Conservation (phyloP, 805 yeast species). For the Brettanomyces custersianus region DNA sequence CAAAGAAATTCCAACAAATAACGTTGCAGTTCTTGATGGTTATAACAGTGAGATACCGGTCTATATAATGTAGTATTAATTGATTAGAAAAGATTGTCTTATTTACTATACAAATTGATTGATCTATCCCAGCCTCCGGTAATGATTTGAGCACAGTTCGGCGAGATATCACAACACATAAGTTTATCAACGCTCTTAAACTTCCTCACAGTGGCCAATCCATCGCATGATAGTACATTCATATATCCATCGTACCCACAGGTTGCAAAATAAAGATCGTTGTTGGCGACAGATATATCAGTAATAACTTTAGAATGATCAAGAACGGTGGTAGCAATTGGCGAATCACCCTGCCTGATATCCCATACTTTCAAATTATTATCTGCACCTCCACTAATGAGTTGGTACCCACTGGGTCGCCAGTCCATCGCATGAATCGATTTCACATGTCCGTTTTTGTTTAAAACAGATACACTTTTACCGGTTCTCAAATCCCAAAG, state of each 20-base stretch:
- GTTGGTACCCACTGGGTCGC: conserved; percentile 60
- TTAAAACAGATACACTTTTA: conserved; percentile 43
- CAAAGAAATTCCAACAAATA: conserved; percentile 75
- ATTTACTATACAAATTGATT: conserved; percentile 38
- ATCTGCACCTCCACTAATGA: conserved; percentile 84
- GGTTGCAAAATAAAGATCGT: conserved; percentile 41
- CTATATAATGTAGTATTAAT: conserved; percentile 27
- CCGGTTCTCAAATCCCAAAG: conserved; percentile 89
- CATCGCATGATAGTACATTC: conserved; percentile 57
- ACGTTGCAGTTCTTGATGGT: conserved; percentile 72
- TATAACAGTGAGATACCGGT: conserved; percentile 67
- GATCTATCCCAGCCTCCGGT: conserved; percentile 83
- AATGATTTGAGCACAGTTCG: conserved; percentile 35
- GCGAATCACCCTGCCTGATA: conserved; percentile 39
- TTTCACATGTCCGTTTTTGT: conserved; percentile 50
- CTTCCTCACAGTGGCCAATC: conserved; percentile 51
- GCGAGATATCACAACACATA: conserved; percentile 51
- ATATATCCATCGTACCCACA: conserved; percentile 66
- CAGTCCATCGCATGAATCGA: conserved; percentile 68
- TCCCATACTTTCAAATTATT: conserved; percentile 82
- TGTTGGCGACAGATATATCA: conserved; percentile 44
- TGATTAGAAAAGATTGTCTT: neutral
- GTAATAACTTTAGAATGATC: conserved; percentile 72
- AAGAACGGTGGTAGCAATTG: conserved; percentile 33
- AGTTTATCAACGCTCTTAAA: conserved; percentile 60